Evolutionary conservation across 192 early-diverging fungal genomes (phyloP), one percentile per base, ranked within the genome.

Genomic region (Phlyctochytrium bullatum): DNA sequence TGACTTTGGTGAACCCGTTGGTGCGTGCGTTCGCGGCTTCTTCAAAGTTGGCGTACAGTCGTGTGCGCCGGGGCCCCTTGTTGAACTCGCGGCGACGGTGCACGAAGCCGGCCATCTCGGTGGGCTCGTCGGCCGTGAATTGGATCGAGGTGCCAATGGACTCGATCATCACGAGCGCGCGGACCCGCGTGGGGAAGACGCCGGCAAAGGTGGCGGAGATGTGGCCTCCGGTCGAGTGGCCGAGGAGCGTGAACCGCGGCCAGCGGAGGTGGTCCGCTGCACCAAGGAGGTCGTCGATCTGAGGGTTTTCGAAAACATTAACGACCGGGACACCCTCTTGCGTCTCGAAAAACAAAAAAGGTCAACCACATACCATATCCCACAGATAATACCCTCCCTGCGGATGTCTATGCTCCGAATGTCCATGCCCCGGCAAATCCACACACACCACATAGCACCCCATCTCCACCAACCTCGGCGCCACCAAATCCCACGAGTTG

Each of bases 211-310:
- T 28, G 6, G 59, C 36, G 10, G 61, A n/a, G 27, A 77, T 58
- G 40, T 76, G 75, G 17, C 75, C 78, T 47, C 78, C 75, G 35
- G 73, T 71, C 16, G 72, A 76, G 52, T 76, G 74, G 25, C 74
- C 78, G 14, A 57, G 10, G 34, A 76, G 51, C 27, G 54, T 62
- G 35, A 76, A 72, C 34, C 31, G 59, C 23, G 62, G 65, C 52
- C 71, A 71, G 17, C 40, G 33, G 32, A 79, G 67, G 36, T 36
- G 29, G 20, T 69, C 68, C 40, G 68, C 76, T 2, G 74, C 52
- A 34, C 68, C 62, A 3, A 69, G 57, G 53, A 66, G n/a, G 6
- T 59, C 64, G 59, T 57, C 54, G 14, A 57, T 10, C 54, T 57
- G 10, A n/a, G n/a, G n/a, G n/a, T n/a, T n/a, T n/a, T n/a, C n/a